phyloP scores from a whole-genome alignment of 1,139 yeast genomes.

The Taiozyma sp. region DNA sequence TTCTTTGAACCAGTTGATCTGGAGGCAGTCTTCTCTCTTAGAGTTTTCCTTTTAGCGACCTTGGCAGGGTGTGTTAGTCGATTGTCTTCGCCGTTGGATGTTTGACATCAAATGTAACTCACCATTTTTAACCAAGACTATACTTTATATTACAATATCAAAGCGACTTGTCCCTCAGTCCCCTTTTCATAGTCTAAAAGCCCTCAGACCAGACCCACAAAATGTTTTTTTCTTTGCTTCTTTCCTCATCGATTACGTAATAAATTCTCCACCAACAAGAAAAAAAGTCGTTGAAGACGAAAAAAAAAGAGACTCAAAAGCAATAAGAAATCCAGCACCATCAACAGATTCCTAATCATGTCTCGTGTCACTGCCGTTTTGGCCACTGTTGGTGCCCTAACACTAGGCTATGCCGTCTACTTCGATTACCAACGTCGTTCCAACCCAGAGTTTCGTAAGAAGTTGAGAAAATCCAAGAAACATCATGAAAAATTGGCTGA shows the following conservation, averaged over 20 bases:
- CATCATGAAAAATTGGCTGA: slow-evolving; percentile 56
- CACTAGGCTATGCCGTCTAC: slow-evolving; percentile 78
- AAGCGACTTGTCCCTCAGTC: no score
- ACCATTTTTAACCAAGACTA: slow-evolving; percentile 3
- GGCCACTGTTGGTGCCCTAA: slow-evolving; percentile 48
- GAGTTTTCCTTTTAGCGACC: slow-evolving; percentile 45
- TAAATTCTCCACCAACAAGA: not conserved
- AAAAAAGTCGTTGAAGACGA: not conserved
- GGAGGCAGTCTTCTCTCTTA: slow-evolving; percentile 37
- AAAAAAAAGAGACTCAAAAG: not conserved
- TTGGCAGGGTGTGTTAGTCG: not conserved
- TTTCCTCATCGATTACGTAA: not conserved
- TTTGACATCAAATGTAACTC: not conserved
- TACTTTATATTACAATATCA: no score
- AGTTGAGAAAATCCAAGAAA: slow-evolving; percentile 58
- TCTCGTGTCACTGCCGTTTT: slow-evolving; percentile 34
- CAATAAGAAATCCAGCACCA: not conserved
- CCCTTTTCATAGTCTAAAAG: no score
- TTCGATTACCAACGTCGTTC: slow-evolving; percentile 91
- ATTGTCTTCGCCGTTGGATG: no score
- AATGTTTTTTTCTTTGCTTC: no score
- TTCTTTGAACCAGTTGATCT: slow-evolving; percentile 6
- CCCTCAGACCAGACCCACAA: no score
- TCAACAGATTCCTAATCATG: slow-evolving; percentile 13
- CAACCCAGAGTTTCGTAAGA: slow-evolving; percentile 74